These are phyloP conservation scores for Harrya chromipes DNA, from an alignment of 768 basidiomycete species.

Conservation along the genomic window DNA sequence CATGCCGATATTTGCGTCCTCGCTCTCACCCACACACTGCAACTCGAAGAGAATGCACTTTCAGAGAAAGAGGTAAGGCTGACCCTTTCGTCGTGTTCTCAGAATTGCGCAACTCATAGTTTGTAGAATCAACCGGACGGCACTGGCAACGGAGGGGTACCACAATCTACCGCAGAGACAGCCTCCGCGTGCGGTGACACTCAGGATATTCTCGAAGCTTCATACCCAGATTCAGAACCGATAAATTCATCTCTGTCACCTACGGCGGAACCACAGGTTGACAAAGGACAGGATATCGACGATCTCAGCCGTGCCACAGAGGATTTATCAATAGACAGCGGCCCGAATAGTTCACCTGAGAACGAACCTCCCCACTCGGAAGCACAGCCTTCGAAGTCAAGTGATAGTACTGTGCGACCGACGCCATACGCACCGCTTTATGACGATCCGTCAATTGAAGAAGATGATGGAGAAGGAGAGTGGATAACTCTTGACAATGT, in stretches of 20 bases:
- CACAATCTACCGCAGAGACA: neutral
- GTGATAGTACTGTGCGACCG: slow-evolving; percentile 3
- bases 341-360: slow-evolving; percentile 3
- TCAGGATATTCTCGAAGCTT: neutral
- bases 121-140: slow-evolving; percentile 8
- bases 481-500: slow-evolving; percentile 97
- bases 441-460: slow-evolving; percentile 71
- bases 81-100: slow-evolving; percentile 1
- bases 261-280: neutral
- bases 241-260: neutral
- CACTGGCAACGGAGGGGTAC: neutral
- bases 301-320: slow-evolving; percentile 11
- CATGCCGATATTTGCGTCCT: slow-evolving; percentile 88
- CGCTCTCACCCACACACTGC: slow-evolving; percentile 80
- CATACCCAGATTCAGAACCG: slow-evolving; percentile 1
- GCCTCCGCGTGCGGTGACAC: slow-evolving; percentile 2
- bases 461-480: slow-evolving; percentile 85
- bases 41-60: slow-evolving; percentile 46
- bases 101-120: neutral
- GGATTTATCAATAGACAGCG: slow-evolving; percentile 14
- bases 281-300: neutral
- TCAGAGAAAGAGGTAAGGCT: slow-evolving; percentile 23
- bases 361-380: slow-evolving; percentile 35
- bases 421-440: slow-evolving; percentile 42
- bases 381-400: slow-evolving; percentile 22